Conservation (phyloP, 139 green algal species). For the Coelastrella sp. region DNA sequence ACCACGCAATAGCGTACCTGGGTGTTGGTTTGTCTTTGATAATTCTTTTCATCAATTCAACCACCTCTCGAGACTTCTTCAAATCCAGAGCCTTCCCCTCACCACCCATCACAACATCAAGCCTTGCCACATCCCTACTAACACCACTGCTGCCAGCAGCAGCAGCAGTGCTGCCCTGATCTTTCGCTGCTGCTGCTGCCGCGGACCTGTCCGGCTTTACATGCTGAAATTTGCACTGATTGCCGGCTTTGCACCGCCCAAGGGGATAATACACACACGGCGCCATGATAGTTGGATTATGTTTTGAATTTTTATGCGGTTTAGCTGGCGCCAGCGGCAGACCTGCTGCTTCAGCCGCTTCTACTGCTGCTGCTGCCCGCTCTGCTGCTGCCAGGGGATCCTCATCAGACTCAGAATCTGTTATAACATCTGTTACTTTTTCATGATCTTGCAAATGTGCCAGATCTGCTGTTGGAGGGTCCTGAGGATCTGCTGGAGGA, state of each 20-base stretch:
- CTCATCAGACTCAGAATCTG: not conserved
- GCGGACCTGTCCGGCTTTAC: not conserved
- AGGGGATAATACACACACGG: conserved; percentile 7
- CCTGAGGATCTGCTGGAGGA: not conserved
- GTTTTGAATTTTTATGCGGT: not conserved
- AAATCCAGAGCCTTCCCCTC: not conserved
- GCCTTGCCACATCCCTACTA: not conserved
- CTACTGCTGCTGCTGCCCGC: conserved; percentile 14
- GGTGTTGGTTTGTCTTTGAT: not conserved
- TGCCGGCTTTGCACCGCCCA: conserved; percentile 1
- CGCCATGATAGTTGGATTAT: not conserved
- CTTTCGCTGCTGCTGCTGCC: not conserved
- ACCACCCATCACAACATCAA: conserved; percentile 2
- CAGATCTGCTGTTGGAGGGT: not conserved
- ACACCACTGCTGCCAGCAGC: not conserved
- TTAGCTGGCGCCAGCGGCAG: not conserved
- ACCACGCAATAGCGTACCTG: no score
- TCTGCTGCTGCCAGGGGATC: not conserved
- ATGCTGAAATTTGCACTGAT: conserved; percentile 9
- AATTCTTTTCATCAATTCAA: not conserved
- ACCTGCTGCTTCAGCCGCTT: conserved; percentile 17
- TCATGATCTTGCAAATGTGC: not conserved
- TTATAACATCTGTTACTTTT: not conserved
- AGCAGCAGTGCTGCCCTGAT: no score
- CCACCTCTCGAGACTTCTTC: not conserved